Conservation (phyloP, 2,329 filamentous ascomycete genomes). For the Ceratocystis harringtonii region DNA sequence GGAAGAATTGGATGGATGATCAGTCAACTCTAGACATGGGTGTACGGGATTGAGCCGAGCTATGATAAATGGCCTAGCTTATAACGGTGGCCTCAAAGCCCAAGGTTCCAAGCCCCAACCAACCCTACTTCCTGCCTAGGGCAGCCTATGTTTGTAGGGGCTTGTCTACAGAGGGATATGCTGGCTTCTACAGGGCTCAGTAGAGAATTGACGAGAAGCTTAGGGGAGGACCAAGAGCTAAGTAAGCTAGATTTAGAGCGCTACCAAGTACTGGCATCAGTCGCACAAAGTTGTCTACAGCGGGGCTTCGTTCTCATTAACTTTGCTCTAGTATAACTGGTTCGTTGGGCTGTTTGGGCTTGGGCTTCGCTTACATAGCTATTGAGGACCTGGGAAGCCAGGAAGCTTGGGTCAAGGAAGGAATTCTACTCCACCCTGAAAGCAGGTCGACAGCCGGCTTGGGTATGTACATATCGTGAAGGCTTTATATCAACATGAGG, state of each 20-base stretch:
- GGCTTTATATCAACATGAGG: too few species aligned
- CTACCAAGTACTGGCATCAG: not conserved
- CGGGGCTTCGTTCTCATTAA: not conserved
- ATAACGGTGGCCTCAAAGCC: not conserved
- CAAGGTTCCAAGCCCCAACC: not conserved
- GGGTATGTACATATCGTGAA: not conserved
- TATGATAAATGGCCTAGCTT: not conserved
- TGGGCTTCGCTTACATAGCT: not conserved
- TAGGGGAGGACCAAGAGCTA: not conserved
- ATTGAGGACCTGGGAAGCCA: not conserved
- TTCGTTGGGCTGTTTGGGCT: not conserved
- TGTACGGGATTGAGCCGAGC: not conserved
- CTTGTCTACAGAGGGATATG: too few species aligned
- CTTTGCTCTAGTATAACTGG: not conserved
- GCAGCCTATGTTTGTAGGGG: too few species aligned
- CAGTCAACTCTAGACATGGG: not conserved
- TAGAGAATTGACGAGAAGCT: not conserved
- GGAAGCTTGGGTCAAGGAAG: not conserved
- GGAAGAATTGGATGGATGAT: not conserved
- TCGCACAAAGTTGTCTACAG: conserved; percentile 1
- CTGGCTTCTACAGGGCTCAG: not conserved
- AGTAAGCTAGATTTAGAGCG: not conserved
- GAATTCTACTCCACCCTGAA: not conserved
- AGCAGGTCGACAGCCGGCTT: not conserved
- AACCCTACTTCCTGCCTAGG: too few species aligned